Conservation (phyloP, 148 eudicot species). For the Arctostaphylos glauca region DNA sequence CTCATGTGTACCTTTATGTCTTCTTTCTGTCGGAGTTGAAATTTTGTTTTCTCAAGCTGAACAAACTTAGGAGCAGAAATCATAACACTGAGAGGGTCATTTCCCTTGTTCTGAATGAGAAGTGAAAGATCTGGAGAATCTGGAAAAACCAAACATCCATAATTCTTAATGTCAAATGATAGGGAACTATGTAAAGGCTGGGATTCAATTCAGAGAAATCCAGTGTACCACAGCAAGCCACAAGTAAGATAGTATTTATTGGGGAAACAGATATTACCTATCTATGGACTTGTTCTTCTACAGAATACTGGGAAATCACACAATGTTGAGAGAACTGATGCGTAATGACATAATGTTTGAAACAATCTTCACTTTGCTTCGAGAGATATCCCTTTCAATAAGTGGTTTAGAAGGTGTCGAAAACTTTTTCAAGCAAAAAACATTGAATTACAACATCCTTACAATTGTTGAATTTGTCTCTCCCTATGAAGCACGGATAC, state of each 20-base stretch:
- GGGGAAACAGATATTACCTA: not conserved
- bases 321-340: not conserved
- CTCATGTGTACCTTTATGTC: constrained; percentile 49
- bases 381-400: not conserved
- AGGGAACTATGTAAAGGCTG: not conserved
- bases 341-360: not conserved
- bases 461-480: not conserved
- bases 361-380: not conserved
- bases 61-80: constrained; percentile 72
- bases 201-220: constrained; percentile 2
- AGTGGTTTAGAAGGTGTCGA: not conserved
- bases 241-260: not conserved
- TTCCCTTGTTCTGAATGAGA: constrained; percentile 73
- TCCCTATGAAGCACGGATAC: too few species aligned
- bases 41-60: constrained; percentile 48
- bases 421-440: not conserved
- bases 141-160: constrained; percentile 28
- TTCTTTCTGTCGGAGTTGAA: constrained; percentile 58
- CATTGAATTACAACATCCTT: not conserved
- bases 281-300: not conserved
- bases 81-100: constrained; percentile 36
- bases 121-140: constrained; percentile 85
- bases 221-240: constrained; percentile 7
- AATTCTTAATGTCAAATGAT: not conserved
- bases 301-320: not conserved